Percentiles rank a stretch among this genome's conserved stretches.
These are phyloP conservation scores for Solanum lycopersicoides DNA, from an alignment of 257 asterid genomes.

Conservation along the genomic window DNA sequence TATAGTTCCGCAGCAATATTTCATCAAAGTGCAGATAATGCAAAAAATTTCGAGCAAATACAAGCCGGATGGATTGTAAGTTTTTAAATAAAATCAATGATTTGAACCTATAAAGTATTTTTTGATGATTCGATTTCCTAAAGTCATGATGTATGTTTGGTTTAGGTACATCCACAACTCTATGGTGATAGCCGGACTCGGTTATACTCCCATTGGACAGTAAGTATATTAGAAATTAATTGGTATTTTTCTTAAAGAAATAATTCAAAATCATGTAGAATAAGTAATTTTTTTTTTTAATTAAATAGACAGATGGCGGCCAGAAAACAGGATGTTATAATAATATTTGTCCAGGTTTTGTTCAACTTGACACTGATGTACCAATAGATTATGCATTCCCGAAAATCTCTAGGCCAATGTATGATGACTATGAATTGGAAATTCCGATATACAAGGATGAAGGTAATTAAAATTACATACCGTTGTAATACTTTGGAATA, in stretches of 20 bases:
- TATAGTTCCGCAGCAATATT: not conserved
- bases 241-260: not conserved
- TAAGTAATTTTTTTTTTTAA: not conserved
- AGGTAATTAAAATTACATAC: not conserved
- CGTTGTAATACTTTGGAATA: too few species aligned
- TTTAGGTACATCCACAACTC: not conserved
- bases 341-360: not conserved
- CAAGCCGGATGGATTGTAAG: not conserved
- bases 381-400: not conserved
- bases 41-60: not conserved
- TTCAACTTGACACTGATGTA: not conserved
- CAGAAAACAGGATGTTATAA: not conserved
- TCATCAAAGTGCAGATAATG: not conserved
- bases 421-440: not conserved
- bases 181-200: not conserved
- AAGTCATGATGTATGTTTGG: not conserved
- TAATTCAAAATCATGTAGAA: not conserved
- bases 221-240: not conserved
- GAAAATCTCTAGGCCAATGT: not conserved
- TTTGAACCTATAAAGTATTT: not conserved
- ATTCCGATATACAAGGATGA: not conserved
- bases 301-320: not conserved
- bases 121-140: not conserved
- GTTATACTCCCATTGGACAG: not conserved
- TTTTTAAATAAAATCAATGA: not conserved